Evolutionary conservation across 495 filamentous ascomycete species (phyloP).

Genomic region (Neurospora sp.): DNA sequence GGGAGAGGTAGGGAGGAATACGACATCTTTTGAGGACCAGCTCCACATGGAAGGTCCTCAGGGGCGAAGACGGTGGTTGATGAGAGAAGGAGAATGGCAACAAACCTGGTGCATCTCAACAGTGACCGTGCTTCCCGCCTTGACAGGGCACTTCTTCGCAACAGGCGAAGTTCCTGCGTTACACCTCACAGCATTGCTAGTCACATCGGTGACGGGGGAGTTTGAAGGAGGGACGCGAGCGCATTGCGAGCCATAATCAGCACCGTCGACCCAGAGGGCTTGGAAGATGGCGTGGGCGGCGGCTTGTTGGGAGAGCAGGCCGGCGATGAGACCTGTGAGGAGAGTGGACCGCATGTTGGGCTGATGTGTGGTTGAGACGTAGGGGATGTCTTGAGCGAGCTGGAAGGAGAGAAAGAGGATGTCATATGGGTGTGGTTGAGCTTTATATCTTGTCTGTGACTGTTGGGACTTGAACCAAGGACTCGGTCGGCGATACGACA

Average conservation of each 20-base stretch:
- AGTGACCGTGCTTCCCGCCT: slow-evolving; percentile 36
- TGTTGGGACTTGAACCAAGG: background rate
- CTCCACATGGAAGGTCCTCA: slow-evolving; percentile 25
- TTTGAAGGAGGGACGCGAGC: slow-evolving; percentile 34
- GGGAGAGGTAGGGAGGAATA: background rate
- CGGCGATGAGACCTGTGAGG: slow-evolving; percentile 17
- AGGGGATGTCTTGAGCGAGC: background rate
- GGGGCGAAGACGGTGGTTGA: slow-evolving; percentile 13
- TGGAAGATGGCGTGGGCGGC: slow-evolving; percentile 43
- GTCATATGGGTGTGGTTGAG: background rate
- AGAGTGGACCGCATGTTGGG: slow-evolving; percentile 31
- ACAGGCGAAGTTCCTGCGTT: slow-evolving; percentile 28
- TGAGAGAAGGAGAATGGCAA: background rate
- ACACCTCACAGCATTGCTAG: slow-evolving; percentile 29
- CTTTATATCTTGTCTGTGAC: background rate
- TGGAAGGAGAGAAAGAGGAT: background rate
- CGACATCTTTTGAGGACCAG: slow-evolving; percentile 9
- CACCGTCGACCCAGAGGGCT: slow-evolving; percentile 39
- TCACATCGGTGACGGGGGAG: slow-evolving; percentile 35
- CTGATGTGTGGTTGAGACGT: background rate
- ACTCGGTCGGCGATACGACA: slow-evolving; percentile 4
- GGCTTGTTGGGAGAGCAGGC: slow-evolving; percentile 24
- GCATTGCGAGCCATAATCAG: slow-evolving; percentile 33
- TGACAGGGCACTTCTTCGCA: slow-evolving; percentile 33
- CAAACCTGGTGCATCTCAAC: slow-evolving; percentile 45